These are phyloP conservation scores for Tolypocladium paradoxum DNA, from an alignment of 2,329 filamentous ascomycete genomes.

Conservation along the genomic window DNA sequence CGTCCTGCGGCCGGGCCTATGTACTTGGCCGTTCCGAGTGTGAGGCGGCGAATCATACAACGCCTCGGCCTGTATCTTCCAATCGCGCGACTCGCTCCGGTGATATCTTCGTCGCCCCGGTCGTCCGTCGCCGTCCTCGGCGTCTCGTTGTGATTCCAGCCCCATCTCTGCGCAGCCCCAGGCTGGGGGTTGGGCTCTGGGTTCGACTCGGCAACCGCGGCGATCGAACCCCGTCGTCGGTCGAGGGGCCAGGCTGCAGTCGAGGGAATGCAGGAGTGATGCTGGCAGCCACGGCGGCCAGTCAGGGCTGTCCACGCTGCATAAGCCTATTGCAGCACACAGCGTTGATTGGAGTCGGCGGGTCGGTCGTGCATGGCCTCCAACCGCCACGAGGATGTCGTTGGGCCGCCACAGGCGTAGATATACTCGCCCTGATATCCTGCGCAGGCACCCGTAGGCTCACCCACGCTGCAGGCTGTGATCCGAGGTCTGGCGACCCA, in stretches of 20 bases:
- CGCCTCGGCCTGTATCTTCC: conserved; percentile 7
- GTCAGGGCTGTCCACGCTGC: conserved; percentile 13
- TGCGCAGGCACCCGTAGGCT: background rate
- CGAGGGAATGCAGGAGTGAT: conserved; percentile 4
- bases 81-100: conserved; percentile 6
- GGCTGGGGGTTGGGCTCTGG: conserved; percentile 13
- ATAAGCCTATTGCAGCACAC: conserved; percentile 8
- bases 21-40: conserved; percentile 16
- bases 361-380: conserved; percentile 7
- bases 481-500: background rate
- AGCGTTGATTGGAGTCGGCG: conserved; percentile 9
- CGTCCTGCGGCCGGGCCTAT: conserved; percentile 20
- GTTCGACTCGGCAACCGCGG: conserved; percentile 4
- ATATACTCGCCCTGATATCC: background rate
- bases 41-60: conserved; percentile 16
- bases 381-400: background rate
- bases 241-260: conserved; percentile 4
- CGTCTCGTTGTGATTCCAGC: conserved; percentile 19
- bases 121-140: conserved; percentile 15
- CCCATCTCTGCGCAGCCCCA: conserved; percentile 18
- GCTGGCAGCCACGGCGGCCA: conserved; percentile 9
- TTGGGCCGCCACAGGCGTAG: background rate
- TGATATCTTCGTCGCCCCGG: conserved; percentile 16
- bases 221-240: conserved; percentile 6
- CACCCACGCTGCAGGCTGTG: background rate